Conservation (phyloP, 192 early-diverging fungal genomes). For the Mortierella claussenii region DNA sequence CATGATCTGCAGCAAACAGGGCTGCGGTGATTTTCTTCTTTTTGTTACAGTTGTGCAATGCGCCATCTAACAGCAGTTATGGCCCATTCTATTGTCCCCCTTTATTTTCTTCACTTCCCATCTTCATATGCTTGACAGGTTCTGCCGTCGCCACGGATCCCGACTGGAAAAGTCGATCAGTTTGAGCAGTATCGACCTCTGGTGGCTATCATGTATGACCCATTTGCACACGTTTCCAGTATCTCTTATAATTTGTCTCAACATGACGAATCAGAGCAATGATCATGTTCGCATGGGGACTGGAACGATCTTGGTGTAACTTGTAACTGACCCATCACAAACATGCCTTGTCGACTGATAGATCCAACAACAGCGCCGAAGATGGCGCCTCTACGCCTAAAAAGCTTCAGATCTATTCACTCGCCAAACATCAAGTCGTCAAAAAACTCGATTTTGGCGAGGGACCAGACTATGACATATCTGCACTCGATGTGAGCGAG, state of each 20-base stretch:
- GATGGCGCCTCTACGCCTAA: constrained; percentile 14
- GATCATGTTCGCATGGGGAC: no score
- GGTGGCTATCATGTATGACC: constrained; percentile 61
- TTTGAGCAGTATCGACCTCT: constrained; percentile 59
- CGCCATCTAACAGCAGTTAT: no score
- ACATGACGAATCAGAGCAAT: no score
- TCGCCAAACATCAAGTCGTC: constrained; percentile 62
- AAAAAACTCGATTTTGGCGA: constrained; percentile 59
- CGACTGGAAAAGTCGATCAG: constrained; percentile 39
- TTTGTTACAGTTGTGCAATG: no score
- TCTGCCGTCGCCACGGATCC: constrained; percentile 40
- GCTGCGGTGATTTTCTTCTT: no score
- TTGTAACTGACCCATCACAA: no score
- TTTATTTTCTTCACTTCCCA: neutral
- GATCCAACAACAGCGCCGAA: constrained; percentile 11
- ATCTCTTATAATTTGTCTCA: neutral
- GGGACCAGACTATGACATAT: constrained; percentile 52
- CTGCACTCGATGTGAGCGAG: constrained; percentile 66
- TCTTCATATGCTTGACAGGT: constrained; percentile 19
- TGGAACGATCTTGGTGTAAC: no score
- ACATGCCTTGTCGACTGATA: neutral
- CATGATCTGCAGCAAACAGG: no score
- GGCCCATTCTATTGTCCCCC: neutral
- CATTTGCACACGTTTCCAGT: no score
- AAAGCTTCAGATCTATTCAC: constrained; percentile 66